These are phyloP conservation scores for Chrysoporthe cubensis DNA, from an alignment of 2,329 filamentous ascomycete species.

Conservation along the genomic window DNA sequence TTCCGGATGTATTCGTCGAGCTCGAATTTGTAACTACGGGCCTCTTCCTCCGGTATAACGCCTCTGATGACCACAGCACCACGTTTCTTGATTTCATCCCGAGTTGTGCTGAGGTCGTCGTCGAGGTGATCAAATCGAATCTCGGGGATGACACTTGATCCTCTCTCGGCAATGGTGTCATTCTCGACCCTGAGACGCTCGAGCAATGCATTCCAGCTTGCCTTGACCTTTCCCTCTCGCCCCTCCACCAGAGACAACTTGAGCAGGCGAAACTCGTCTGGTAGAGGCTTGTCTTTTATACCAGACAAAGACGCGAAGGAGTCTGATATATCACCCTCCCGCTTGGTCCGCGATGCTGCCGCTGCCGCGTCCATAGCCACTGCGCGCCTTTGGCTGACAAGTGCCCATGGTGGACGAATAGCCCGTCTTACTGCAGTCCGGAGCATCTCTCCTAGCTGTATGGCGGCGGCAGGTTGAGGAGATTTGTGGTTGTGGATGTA, in stretches of 20 bases:
- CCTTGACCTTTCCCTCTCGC: constrained; percentile 50
- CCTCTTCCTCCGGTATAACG: constrained; percentile 66
- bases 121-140: constrained; percentile 53
- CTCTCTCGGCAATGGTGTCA: constrained; percentile 47
- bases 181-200: constrained; percentile 51
- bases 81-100: constrained; percentile 60
- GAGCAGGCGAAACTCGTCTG: constrained; percentile 58
- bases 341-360: constrained; percentile 41
- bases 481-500: neutral
- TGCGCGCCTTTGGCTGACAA: neutral
- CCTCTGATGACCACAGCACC: constrained; percentile 68
- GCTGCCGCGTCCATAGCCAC: constrained; percentile 30
- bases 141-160: constrained; percentile 56
- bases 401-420: constrained; percentile 6
- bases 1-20: constrained; percentile 66
- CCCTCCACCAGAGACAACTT: constrained; percentile 58
- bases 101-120: constrained; percentile 40
- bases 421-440: neutral
- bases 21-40: constrained; percentile 66
- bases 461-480: neutral
- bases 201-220: constrained; percentile 55
- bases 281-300: constrained; percentile 48
- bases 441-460: neutral
- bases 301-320: constrained; percentile 64
- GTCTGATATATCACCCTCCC: constrained; percentile 66